Evolutionary conservation across 192 early-diverging fungal species (phyloP).

Genomic region (Umbelopsis isabellina): DNA sequence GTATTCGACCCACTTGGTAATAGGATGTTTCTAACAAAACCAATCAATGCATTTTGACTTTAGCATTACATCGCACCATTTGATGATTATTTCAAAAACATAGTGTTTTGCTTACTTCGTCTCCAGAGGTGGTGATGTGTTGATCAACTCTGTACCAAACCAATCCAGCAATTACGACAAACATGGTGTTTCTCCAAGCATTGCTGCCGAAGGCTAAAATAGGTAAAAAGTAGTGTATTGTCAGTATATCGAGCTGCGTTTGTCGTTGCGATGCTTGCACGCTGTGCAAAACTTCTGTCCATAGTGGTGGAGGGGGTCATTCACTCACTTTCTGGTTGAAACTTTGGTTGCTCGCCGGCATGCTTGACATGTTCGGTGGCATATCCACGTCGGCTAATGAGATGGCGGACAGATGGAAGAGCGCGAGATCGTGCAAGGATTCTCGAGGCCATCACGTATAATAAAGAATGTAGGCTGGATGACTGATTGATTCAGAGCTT

Average conservation of each 20-base stretch:
- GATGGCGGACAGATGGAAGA: constrained; percentile 11
- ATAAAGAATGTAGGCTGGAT: neutral
- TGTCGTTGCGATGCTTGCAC: too few relatives aligned
- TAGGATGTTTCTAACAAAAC: constrained; percentile 34
- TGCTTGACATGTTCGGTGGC: constrained; percentile 14
- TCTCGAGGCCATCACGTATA: constrained; percentile 19
- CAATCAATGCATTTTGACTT: neutral
- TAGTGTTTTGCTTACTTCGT: constrained; percentile 15
- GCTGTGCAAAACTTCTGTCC: too few relatives aligned
- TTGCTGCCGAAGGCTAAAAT: constrained; percentile 26
- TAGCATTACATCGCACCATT: neutral
- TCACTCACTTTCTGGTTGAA: constrained; percentile 8
- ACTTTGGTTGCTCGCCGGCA: constrained; percentile 9
- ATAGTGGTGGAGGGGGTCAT: neutral
- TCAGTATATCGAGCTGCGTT: neutral
- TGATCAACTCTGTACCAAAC: constrained; percentile 35
- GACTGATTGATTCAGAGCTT: neutral
- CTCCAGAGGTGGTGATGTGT: constrained; percentile 32
- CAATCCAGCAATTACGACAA: constrained; percentile 30
- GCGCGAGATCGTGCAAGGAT: constrained; percentile 13
- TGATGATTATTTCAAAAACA: neutral
- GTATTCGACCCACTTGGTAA: constrained; percentile 41
- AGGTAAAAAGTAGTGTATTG: neutral
- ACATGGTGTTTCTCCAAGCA: constrained; percentile 36
- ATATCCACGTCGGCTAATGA: constrained; percentile 19